Percentiles rank a stretch among this genome's conserved stretches.
phyloP scores from a whole-genome alignment of 306 rosid genomes.

The Dalbergia cultrata region DNA sequence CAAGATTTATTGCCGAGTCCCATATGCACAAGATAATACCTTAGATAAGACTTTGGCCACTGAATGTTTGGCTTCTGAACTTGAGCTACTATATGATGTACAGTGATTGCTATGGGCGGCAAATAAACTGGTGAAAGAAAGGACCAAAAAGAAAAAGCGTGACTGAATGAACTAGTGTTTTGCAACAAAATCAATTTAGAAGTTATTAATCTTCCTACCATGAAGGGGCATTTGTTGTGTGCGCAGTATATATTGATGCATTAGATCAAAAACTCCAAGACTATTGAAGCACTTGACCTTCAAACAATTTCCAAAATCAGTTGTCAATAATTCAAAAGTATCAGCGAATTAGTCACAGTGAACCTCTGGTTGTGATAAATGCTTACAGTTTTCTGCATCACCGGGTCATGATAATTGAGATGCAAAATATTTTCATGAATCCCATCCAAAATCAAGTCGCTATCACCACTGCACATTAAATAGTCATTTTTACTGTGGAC shows the following conservation, averaged over 20 bases:
- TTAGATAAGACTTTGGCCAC: constrained; percentile 91
- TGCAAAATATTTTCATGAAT: constrained; percentile 91
- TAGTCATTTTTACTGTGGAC: constrained; percentile 24
- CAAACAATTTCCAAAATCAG: constrained; percentile 50
- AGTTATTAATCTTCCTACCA: constrained; percentile 61
- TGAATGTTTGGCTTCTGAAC: constrained; percentile 87
- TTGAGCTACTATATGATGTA: constrained; percentile 85
- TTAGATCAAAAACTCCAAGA: constrained; percentile 80
- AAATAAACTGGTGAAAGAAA: constrained; percentile 67
- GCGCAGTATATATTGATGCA: constrained; percentile 74
- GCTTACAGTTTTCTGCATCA: constrained; percentile 95
- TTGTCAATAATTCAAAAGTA: constrained; percentile 42
- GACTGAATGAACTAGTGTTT: constrained; percentile 42
- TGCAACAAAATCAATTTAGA: constrained; percentile 11
- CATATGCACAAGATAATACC: constrained; percentile 59
- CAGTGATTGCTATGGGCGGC: constrained; percentile 67
- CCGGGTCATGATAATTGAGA: constrained; percentile 91
- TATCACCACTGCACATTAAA: constrained; percentile 78
- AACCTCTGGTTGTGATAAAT: constrained; percentile 23
- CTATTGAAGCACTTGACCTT: constrained; percentile 85
- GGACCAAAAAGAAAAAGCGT: constrained; percentile 24
- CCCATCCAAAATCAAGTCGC: constrained; percentile 90
- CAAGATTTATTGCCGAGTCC: constrained; percentile 39
- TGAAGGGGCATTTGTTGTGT: constrained; percentile 75
- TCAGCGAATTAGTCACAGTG: constrained; percentile 30